Evolutionary conservation across 208 protist genomes (phyloP).

Genomic region (Leishmania braziliensis): DNA sequence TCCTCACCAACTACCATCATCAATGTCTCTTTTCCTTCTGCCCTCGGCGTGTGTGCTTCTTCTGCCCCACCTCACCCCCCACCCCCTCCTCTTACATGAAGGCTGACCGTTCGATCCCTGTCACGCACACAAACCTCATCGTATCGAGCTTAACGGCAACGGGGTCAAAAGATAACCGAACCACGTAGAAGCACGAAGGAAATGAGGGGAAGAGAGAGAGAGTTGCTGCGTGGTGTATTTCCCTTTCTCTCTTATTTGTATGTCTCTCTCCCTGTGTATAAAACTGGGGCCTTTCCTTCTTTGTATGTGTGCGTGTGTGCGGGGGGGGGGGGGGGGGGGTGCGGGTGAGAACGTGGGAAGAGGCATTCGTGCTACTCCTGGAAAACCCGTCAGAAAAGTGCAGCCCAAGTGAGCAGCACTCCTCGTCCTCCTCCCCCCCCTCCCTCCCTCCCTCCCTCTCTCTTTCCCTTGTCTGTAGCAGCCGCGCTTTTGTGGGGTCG

Average conservation of each 20-base stretch:
- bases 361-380: no score
- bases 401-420: neutral
- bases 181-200: neutral
- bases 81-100: no score
- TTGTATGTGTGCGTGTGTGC: no score
- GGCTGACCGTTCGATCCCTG: no score
- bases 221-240: neutral
- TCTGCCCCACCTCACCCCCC: neutral
- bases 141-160: neutral
- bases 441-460: neutral
- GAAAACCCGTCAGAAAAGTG: no score
- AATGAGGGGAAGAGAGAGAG: neutral
- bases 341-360: no score
- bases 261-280: neutral
- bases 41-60: neutral
- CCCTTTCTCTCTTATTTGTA: neutral
- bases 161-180: neutral
- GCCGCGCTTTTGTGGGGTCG: no score
- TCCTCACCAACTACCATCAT: neutral
- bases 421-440: no score
- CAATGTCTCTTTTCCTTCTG: neutral
- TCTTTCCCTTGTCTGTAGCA: neutral
- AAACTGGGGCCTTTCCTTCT: no score
- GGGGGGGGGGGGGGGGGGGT: no score
- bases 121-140: neutral